A percentile compares a stretch with the other conserved stretches of the same genome.
Conservation (phyloP, 2,329 filamentous ascomycete species). For the Colletotrichum orbiculare region DNA sequence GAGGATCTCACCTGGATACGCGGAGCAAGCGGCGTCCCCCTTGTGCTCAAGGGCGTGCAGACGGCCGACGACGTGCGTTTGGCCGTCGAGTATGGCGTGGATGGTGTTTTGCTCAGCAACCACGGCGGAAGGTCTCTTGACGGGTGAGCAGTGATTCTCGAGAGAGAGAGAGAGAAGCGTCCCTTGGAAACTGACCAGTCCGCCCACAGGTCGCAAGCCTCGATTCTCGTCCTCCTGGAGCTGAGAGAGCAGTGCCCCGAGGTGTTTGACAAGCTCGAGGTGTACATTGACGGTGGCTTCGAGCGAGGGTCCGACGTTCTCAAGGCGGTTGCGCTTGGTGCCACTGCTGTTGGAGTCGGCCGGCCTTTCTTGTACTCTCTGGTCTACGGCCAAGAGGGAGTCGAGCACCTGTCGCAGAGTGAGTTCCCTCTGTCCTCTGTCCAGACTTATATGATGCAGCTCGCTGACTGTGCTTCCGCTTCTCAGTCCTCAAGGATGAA, state of each 20-base stretch:
- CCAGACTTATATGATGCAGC: not conserved
- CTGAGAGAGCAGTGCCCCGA: slow-evolving; percentile 61
- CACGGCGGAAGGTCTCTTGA: slow-evolving; percentile 72
- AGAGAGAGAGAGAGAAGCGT: slow-evolving; percentile 47
- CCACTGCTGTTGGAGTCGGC: slow-evolving; percentile 74
- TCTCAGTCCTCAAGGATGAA: slow-evolving; percentile 42
- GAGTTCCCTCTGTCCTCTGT: not conserved
- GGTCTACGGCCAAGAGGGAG: slow-evolving; percentile 55
- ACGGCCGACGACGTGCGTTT: no score
- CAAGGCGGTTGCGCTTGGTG: slow-evolving; percentile 74
- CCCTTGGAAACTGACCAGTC: slow-evolving; percentile 59
- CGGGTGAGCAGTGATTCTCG: slow-evolving; percentile 54
- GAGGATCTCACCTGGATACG: no score
- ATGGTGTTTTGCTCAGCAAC: slow-evolving; percentile 77
- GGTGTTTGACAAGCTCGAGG: slow-evolving; percentile 45
- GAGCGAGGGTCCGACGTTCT: slow-evolving; percentile 75
- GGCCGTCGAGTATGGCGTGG: slow-evolving; percentile 65
- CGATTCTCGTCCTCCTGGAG: slow-evolving; percentile 36
- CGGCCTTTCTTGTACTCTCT: slow-evolving; percentile 70
- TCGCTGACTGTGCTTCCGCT: not conserved
- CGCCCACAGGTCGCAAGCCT: slow-evolving; percentile 45
- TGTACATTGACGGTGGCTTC: slow-evolving; percentile 75
- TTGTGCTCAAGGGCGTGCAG: no score
- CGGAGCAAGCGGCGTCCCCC: no score
- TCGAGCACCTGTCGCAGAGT: slow-evolving; percentile 51